Conservation (phyloP, 2,329 filamentous ascomycete genomes). For the Ramularia collo-cygni region DNA sequence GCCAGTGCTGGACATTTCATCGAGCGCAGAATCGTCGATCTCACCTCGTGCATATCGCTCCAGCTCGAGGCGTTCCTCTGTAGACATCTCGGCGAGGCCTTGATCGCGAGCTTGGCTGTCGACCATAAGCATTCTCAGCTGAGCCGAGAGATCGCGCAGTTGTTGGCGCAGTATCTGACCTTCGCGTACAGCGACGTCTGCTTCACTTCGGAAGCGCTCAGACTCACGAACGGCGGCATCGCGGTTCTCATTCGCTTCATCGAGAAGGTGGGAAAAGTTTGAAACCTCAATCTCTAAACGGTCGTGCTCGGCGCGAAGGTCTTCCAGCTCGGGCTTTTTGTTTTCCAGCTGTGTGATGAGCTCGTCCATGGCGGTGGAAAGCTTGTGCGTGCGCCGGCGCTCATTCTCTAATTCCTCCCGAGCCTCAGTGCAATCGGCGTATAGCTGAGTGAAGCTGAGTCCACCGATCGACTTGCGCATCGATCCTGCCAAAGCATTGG, state of each 20-base stretch:
- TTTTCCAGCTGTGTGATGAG: slow-evolving; percentile 80
- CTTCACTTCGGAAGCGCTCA: slow-evolving; percentile 69
- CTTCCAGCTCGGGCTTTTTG: slow-evolving; percentile 80
- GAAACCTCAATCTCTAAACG: slow-evolving; percentile 73
- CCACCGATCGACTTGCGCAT: slow-evolving; percentile 46
- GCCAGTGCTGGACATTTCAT: slow-evolving; percentile 76
- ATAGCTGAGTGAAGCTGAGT: slow-evolving; percentile 56
- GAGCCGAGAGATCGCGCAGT: slow-evolving; percentile 78
- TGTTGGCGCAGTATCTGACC: slow-evolving; percentile 75
- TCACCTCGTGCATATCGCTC: slow-evolving; percentile 73
- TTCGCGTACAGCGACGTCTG: slow-evolving; percentile 57
- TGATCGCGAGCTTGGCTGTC: slow-evolving; percentile 78
- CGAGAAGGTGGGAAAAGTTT: slow-evolving; percentile 69
- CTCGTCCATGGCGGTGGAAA: slow-evolving; percentile 72
- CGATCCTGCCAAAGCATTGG: slow-evolving; percentile 41
- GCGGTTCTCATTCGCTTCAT: slow-evolving; percentile 72
- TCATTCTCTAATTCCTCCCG: slow-evolving; percentile 69
- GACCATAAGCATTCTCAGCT: slow-evolving; percentile 84
- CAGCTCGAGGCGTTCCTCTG: slow-evolving; percentile 67
- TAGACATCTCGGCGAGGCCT: slow-evolving; percentile 63
- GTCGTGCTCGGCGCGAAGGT: slow-evolving; percentile 73
- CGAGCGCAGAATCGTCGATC: slow-evolving; percentile 60
- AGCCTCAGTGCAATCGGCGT: slow-evolving; percentile 54
- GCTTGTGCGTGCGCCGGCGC: slow-evolving; percentile 64
- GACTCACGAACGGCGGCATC: slow-evolving; percentile 71